Percentiles rank a stretch among this genome's conserved stretches.
phyloP scores from a whole-genome alignment of 73 alveolate genomes.

The Stentor roeselii region DNA sequence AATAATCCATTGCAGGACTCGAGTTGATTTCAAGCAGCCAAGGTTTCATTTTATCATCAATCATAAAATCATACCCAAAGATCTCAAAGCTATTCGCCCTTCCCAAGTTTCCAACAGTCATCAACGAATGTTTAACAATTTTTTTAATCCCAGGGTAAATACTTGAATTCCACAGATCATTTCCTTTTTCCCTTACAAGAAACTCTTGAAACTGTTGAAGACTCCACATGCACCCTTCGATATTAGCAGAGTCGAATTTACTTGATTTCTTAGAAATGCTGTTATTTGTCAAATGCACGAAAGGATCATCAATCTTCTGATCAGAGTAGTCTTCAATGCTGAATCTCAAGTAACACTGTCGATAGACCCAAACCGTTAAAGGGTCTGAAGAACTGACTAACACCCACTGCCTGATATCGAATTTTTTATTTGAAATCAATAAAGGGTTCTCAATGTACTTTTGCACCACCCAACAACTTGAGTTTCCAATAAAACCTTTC shows the following conservation, averaged over 20 bases:
- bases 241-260: conserved; percentile 61
- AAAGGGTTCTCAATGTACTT: conserved; percentile 93
- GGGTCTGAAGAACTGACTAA: conserved; percentile 55
- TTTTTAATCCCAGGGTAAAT: conserved; percentile 79
- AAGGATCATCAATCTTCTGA: conserved; percentile 35
- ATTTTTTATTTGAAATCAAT: conserved; percentile 74
- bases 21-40: conserved; percentile 88
- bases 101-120: conserved; percentile 87
- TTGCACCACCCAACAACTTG: conserved; percentile 76
- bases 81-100: conserved; percentile 82
- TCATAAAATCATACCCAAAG: conserved; percentile 96
- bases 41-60: conserved; percentile 76
- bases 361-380: conserved; percentile 57
- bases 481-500: conserved; percentile 60
- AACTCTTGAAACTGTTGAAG: conserved; percentile 65
- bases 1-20: conserved; percentile 89
- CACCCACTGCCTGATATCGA: conserved; percentile 81
- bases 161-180: conserved; percentile 81
- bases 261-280: conserved; percentile 39
- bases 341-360: conserved; percentile 70
- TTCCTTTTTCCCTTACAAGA: conserved; percentile 39
- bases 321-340: conserved; percentile 33
- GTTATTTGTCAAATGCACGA: conserved; percentile 51
- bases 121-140: conserved; percentile 74
- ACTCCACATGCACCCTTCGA: conserved; percentile 96